phyloP scores from a whole-genome alignment of 345 rosid genomes.

The Zanthoxylum bungeanum region DNA sequence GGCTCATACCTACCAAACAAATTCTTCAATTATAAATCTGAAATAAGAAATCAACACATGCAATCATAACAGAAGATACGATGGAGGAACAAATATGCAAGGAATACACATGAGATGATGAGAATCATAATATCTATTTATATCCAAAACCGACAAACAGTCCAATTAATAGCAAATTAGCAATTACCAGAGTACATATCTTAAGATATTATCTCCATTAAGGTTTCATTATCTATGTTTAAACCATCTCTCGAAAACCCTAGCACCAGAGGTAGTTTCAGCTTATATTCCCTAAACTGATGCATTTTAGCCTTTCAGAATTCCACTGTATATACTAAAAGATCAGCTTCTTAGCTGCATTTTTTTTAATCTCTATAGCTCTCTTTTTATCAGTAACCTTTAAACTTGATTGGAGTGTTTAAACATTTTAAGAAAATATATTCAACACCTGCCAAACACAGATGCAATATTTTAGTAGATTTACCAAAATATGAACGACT shows the following conservation, averaged over 20 bases:
- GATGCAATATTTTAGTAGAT: not conserved
- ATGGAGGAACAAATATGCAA: not conserved
- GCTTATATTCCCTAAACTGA: not conserved
- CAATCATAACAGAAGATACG: not conserved
- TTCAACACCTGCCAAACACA: not conserved
- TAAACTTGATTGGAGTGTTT: not conserved
- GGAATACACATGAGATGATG: not conserved
- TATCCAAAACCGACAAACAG: not conserved
- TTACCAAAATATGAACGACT: not conserved
- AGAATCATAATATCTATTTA: not conserved
- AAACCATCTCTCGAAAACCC: not conserved
- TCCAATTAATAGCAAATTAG: not conserved
- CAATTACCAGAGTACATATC: not conserved
- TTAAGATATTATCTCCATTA: slow-evolving; percentile 1
- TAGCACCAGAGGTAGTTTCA: not conserved
- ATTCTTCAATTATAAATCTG: slow-evolving; percentile 4
- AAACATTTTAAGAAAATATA: not conserved
- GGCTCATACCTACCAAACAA: slow-evolving; percentile 34
- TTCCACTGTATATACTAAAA: not conserved
- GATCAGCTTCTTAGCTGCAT: not conserved
- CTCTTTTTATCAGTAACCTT: not conserved
- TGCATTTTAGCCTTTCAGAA: not conserved
- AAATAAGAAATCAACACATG: not conserved
- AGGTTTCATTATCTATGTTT: not conserved
- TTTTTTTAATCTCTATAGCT: not conserved